Evolutionary conservation across 331 rosid genomes (phyloP).

Genomic region (Rhamnella rubrinervis): DNA sequence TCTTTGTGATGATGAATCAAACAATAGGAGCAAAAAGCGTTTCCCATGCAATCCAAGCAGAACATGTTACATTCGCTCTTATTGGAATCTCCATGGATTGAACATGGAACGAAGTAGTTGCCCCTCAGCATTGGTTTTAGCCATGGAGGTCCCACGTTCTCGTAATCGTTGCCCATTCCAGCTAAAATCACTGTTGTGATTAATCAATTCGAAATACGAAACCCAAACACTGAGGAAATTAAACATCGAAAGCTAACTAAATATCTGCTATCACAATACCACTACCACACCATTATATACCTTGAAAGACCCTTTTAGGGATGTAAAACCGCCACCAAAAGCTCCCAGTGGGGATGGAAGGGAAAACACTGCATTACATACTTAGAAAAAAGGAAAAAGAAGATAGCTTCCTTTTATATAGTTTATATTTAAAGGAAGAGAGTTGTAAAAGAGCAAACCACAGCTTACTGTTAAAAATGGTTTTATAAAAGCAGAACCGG

Average conservation of each 20-base stretch:
- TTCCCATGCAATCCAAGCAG: slow-evolving; percentile 45
- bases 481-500: no score
- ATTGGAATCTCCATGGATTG: slow-evolving; percentile 33
- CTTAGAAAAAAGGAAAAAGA: no score
- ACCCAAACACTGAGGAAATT: not conserved
- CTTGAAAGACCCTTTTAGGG: not conserved
- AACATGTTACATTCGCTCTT: slow-evolving; percentile 52
- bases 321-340: not conserved
- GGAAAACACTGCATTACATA: not conserved
- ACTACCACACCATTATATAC: not conserved
- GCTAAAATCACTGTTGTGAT: not conserved
- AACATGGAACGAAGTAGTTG: slow-evolving; percentile 34
- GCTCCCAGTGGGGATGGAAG: not conserved
- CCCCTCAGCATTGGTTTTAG: slow-evolving; percentile 39
- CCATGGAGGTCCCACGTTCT: slow-evolving; percentile 36
- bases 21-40: slow-evolving; percentile 46
- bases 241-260: not conserved
- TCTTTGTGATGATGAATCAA: slow-evolving; percentile 35
- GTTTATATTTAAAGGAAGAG: not conserved
- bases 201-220: no score
- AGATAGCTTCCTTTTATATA: no score
- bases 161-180: slow-evolving; percentile 18
- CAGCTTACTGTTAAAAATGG: not conserved
- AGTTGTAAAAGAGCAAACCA: not conserved
- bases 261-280: no score